phyloP scores from a whole-genome alignment of 2,329 filamentous ascomycete species.

The Lizonia empirigonia region DNA sequence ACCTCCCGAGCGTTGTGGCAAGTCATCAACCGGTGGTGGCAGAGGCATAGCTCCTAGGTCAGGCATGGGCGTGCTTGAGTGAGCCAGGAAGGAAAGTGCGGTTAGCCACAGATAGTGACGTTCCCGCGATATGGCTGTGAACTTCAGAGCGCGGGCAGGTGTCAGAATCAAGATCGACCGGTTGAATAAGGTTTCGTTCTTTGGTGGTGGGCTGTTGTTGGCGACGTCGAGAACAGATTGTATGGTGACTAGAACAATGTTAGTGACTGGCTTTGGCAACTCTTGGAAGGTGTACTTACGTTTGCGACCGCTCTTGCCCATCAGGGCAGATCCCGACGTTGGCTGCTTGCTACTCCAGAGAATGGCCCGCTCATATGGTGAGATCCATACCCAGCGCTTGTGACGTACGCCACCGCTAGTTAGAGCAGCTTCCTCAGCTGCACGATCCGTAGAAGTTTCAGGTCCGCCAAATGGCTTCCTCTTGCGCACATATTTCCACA shows the following conservation, averaged over 20 bases:
- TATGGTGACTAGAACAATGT: conserved; percentile 70
- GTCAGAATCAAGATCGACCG: conserved; percentile 95
- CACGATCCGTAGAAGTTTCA: conserved; percentile 58
- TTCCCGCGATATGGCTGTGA: conserved; percentile 81
- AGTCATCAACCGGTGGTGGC: conserved; percentile 40
- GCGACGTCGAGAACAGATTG: conserved; percentile 97
- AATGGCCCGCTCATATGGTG: conserved; percentile 92
- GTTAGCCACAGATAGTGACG: conserved; percentile 95
- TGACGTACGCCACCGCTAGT: conserved; percentile 75
- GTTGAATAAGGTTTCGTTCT: conserved; percentile 75
- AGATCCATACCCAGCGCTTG: conserved; percentile 98
- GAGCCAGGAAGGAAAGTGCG: conserved; percentile 90
- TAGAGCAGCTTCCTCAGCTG: conserved; percentile 65
- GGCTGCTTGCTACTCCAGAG: conserved; percentile 99
- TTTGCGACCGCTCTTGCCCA: conserved; percentile 95
- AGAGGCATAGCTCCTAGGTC: conserved; percentile 63
- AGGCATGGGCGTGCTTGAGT: conserved; percentile 80
- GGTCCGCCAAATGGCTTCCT: conserved; percentile 88
- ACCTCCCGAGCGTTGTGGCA: conserved; percentile 43
- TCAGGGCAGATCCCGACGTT: conserved; percentile 79
- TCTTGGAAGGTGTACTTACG: conserved; percentile 63
- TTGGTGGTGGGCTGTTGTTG: conserved; percentile 86
- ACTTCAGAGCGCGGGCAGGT: conserved; percentile 90
- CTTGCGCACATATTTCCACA: conserved; percentile 87
- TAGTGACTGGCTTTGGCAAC: conserved; percentile 8